Base-by-base conservation (phyloP, 371 early-diverging fungal genomes). In the Mortierella sp. region DNA sequence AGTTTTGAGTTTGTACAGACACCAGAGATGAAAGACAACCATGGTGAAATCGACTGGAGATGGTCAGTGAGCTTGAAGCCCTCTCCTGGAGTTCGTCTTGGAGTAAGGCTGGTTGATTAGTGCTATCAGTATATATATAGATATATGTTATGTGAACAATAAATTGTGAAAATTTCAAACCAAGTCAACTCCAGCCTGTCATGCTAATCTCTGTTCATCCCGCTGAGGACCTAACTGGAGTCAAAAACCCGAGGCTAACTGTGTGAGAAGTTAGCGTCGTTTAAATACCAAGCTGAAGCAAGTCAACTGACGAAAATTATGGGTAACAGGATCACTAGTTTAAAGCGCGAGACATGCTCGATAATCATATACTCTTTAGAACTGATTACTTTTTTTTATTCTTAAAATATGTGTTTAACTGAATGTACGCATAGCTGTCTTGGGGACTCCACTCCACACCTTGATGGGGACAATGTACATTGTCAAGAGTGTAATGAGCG, bases 401-500 rank as follows among this genome's bases (percentile, higher is more conserved):
- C 28, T 55, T 28, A 3, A 5, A 1, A 43, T 4, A 24, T 24
- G 6, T 43, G n/a, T 24, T 69, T 59, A 59, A 28, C 68, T 61
- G 47, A 80, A 72, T 35, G 71, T 68, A 32, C 81, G 81, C 81
- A 80, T 80, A n/a, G 75, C 66, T 18, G 81, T 70, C 66, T 75
- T 52, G 39, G 81, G 81, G 40, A 75, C 75, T 6, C 75, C 75
- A 37, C 75, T 75, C 81, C 81, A 80, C 43, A 80, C 40, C 76
- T 80, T 80, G 67, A 80, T 80, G 10, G 81, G 81, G n/a, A 80
- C 67, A 60, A 80, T 75, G 52, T 80, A 80, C 81, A 80, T 80
- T 62, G 75, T 80, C 72, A 80, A 61, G 24, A 80, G 68, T 1
- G 81, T 80, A 26, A 80, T 72, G 52, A 80, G 49, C 0, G 81